phyloP scores from a whole-genome alignment of 1,284 basidiomycete species.

The Microbotryum lychnidis-dioicae region DNA sequence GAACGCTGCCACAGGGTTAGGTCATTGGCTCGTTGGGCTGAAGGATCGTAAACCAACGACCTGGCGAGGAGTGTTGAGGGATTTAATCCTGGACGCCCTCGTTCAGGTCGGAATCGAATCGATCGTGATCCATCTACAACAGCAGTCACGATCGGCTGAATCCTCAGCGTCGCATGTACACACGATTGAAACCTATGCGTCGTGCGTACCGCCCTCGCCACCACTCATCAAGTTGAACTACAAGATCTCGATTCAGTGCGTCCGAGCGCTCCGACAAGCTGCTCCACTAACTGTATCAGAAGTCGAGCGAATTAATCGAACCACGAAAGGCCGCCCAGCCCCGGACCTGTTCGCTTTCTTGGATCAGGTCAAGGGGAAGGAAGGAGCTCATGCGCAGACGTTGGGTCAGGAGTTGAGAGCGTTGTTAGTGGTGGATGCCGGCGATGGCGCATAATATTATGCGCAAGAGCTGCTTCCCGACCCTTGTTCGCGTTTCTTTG shows the following conservation, averaged over 20 bases:
- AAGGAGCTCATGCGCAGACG: neutral
- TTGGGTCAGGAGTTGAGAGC: neutral
- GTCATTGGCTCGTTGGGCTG: neutral
- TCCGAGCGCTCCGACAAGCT: neutral
- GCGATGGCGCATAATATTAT: too few species aligned
- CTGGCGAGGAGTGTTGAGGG: too few species aligned
- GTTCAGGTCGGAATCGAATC: neutral
- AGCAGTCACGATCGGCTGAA: neutral
- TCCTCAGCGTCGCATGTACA: neutral
- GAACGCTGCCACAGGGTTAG: too few species aligned
- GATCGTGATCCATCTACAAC: slow-evolving; percentile 13
- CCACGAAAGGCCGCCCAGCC: neutral
- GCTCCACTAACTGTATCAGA: neutral
- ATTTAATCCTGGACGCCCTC: too few species aligned
- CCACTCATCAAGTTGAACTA: slow-evolving; percentile 4
- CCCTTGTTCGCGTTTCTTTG: too few species aligned
- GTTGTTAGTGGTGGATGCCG: neutral
- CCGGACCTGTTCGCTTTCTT: neutral
- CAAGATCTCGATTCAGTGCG: slow-evolving; percentile 21
- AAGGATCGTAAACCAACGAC: too few species aligned
- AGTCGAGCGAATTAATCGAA: neutral
- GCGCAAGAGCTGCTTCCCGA: too few species aligned
- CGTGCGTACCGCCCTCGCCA: neutral
- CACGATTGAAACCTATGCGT: neutral
- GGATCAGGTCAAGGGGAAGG: neutral